phyloP scores from a whole-genome alignment of 495 filamentous ascomycete genomes.

The Trichoderma virens region DNA sequence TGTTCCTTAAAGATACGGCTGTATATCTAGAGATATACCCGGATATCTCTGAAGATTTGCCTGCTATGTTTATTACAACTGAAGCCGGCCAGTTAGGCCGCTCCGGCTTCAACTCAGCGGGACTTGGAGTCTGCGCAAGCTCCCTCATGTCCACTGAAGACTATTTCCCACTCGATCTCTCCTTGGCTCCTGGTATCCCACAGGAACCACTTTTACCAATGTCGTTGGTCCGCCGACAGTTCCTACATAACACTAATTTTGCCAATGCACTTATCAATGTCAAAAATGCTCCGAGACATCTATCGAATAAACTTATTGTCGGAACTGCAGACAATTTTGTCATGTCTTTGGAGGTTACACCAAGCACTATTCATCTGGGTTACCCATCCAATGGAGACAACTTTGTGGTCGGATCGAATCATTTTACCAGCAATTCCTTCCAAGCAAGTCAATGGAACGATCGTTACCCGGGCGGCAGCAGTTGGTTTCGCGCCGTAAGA shows the following conservation, averaged over 20 bases:
- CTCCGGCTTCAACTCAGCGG: slow-evolving; percentile 24
- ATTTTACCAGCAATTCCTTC: neutral
- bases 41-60: slow-evolving; percentile 20
- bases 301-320: neutral
- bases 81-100: slow-evolving; percentile 25
- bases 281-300: neutral
- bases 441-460: neutral
- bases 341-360: neutral
- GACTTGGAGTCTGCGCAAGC: slow-evolving; percentile 21
- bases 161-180: slow-evolving; percentile 17
- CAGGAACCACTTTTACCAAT: slow-evolving; percentile 16
- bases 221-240: slow-evolving; percentile 19
- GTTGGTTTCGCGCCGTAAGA: neutral
- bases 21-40: slow-evolving; percentile 24
- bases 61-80: slow-evolving; percentile 24
- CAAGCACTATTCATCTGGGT: neutral
- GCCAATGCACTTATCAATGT: neutral
- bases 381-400: neutral
- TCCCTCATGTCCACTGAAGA: slow-evolving; percentile 21
- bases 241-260: slow-evolving; percentile 14
- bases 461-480: neutral
- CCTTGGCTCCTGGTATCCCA: neutral
- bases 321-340: neutral
- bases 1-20: slow-evolving; percentile 17
- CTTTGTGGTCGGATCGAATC: neutral